These are phyloP conservation scores for Aspergillus funiculosus DNA, from an alignment of 495 filamentous ascomycete species.

Conservation along the genomic window DNA sequence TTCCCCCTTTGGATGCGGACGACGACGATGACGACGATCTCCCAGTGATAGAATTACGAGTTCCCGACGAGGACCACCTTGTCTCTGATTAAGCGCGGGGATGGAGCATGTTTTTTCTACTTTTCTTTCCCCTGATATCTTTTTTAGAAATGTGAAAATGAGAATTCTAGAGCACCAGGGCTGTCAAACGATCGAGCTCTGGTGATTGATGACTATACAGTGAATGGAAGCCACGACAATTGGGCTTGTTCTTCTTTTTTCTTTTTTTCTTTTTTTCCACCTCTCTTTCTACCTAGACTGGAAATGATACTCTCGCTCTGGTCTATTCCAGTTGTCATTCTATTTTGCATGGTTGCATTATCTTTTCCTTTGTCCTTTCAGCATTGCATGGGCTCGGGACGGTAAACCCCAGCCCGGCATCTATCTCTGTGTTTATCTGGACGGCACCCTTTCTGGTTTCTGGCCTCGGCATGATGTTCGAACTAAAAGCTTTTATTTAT, in stretches of 20 bases:
- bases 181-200: slow-evolving; percentile 1
- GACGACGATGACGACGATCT: slow-evolving; percentile 34
- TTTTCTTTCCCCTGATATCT: not conserved
- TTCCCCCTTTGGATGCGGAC: slow-evolving; percentile 29
- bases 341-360: not conserved
- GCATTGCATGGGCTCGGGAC: too few relatives aligned
- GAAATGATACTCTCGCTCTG: not conserved
- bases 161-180: slow-evolving; percentile 12
- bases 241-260: slow-evolving; percentile 5
- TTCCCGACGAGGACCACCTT: slow-evolving; percentile 36
- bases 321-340: not conserved
- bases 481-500: slow-evolving; percentile 6
- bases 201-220: not conserved
- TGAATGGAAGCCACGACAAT: not conserved
- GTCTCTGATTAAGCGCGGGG: slow-evolving; percentile 22
- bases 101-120: slow-evolving; percentile 6
- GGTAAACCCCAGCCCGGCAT: too few relatives aligned
- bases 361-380: too few relatives aligned
- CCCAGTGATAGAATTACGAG: slow-evolving; percentile 42
- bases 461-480: not conserved
- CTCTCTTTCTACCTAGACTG: not conserved
- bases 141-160: slow-evolving; percentile 22
- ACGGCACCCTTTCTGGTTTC: not conserved
- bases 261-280: slow-evolving; percentile 1
- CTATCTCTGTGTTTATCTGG: too few relatives aligned